Conservation (phyloP, 768 basidiomycete genomes). For the Atractiella rhizophila region DNA sequence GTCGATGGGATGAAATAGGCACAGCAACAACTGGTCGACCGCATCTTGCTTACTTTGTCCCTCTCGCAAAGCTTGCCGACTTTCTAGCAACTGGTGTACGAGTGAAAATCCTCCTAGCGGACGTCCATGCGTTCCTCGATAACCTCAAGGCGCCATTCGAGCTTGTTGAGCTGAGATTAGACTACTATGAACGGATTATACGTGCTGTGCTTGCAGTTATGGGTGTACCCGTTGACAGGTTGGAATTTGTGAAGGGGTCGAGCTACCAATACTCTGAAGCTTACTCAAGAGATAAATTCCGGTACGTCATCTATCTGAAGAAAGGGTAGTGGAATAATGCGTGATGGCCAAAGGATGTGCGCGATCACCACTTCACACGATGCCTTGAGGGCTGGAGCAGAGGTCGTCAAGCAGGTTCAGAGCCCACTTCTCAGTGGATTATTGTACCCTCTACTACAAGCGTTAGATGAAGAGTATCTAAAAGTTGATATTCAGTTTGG, state of each 20-base stretch:
- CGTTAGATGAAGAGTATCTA: slow-evolving; percentile 90
- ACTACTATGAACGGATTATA: slow-evolving; percentile 68
- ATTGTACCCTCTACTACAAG: slow-evolving; percentile 87
- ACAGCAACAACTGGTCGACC: slow-evolving; percentile 83
- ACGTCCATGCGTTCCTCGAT: slow-evolving; percentile 91
- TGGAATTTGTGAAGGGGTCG: slow-evolving; percentile 67
- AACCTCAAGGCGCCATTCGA: slow-evolving; percentile 87
- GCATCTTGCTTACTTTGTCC: slow-evolving; percentile 90
- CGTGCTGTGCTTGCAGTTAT: slow-evolving; percentile 62
- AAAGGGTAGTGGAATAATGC: too few species aligned
- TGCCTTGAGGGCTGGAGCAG: slow-evolving; percentile 91
- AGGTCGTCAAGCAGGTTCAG: slow-evolving; percentile 92
- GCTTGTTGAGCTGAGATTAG: slow-evolving; percentile 59
- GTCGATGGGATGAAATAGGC: slow-evolving; percentile 32
- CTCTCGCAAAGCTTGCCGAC: slow-evolving; percentile 83
- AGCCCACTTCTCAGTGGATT: slow-evolving; percentile 47
- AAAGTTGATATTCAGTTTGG: slow-evolving; percentile 94
- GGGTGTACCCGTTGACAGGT: slow-evolving; percentile 61
- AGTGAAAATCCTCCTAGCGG: slow-evolving; percentile 59
- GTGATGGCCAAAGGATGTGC: too few species aligned
- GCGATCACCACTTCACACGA: slow-evolving; percentile 86
- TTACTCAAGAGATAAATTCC: slow-evolving; percentile 88
- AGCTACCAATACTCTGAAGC: slow-evolving; percentile 74
- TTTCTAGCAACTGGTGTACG: slow-evolving; percentile 81
- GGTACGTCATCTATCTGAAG: too few species aligned